phyloP scores from a whole-genome alignment of 805 yeast species.

The Kuraishia hungarica region DNA sequence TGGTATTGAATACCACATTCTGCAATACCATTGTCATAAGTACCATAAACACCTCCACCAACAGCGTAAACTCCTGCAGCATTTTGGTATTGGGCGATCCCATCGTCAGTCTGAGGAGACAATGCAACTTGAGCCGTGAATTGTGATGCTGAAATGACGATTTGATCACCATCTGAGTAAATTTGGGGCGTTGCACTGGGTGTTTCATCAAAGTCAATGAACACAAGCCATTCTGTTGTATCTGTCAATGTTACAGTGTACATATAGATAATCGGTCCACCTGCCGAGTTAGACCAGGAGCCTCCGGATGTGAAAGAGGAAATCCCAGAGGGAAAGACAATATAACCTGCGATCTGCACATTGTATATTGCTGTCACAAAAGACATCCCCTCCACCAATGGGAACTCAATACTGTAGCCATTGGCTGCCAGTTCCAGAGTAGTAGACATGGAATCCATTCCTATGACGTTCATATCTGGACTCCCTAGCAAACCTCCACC shows the following conservation, averaged over 20 bases:
- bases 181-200: constrained; percentile 18
- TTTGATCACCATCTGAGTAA: constrained; percentile 24
- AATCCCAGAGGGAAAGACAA: constrained; percentile 40
- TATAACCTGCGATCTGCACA: constrained; percentile 34
- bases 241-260: constrained; percentile 29
- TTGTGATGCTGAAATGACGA: constrained; percentile 25
- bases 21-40: constrained; percentile 9
- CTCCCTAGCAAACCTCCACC: constrained; percentile 27
- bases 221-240: constrained; percentile 41
- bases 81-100: constrained; percentile 41
- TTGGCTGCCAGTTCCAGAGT: constrained; percentile 24
- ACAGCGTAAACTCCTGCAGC: constrained; percentile 65
- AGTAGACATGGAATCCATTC: constrained; percentile 47
- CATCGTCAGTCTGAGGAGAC: constrained; percentile 25
- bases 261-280: constrained; percentile 24
- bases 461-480: constrained; percentile 38
- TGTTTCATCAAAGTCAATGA: constrained; percentile 32
- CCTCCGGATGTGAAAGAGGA: no score
- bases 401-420: constrained; percentile 32
- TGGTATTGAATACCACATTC: constrained; percentile 37
- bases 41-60: constrained; percentile 32
- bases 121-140: constrained; percentile 44
- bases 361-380: constrained; percentile 42
- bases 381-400: constrained; percentile 57
- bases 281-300: constrained; percentile 21